Evolutionary conservation across 176 grass and related monocot species (phyloP), one percentile per base, ranked within the genome.

Genomic region (Microstegium vimineum): DNA sequence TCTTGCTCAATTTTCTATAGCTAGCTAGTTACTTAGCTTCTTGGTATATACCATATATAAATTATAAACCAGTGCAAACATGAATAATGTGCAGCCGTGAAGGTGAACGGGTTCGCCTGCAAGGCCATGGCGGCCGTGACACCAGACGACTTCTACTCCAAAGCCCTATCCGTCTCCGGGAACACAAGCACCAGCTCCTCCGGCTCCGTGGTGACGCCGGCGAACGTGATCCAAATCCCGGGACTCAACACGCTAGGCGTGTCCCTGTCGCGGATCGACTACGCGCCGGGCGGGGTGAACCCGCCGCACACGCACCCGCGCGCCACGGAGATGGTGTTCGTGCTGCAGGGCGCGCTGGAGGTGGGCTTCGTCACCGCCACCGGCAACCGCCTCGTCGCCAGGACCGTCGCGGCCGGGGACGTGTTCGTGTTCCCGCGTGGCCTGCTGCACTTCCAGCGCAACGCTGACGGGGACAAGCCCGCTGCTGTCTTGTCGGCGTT

Each of bases 281-380:
- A 87, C 79, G 79, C 79, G 4, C 71, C 79, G 0, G 85, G 79
- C 41, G 72, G 85, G 0, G 23, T 87, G 31, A 87, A 87, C 85
- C 63, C 79, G 72, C 85, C 79, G 72, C 85, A 87, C 72, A 87
- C 72, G 17, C 85, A 87, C 85, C 85, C 79, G 38, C 85, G 85
- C 79, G 85, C 85, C 85, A 87, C 85, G 1, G 85, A 87, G 85
- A 37, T 87, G 64, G 40, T 87, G 2, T 87, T 87, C 85, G 85
- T 82, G 30, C 79, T 87, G 1, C 8, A 82, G 38, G 85, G 85
- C 51, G 2, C 72, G 5, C 85, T 87, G 38, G 79, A 87, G 32
- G 79, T 87, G 16, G 85, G 85, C 79, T 87, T 87, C 85, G 17
- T 87, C 4, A 87, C 79, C 12, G 68, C 85, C 15, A 72, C 0